Base-by-base conservation (phyloP, 208 protist genomes). In the Leishmania aethiopica region DNA sequence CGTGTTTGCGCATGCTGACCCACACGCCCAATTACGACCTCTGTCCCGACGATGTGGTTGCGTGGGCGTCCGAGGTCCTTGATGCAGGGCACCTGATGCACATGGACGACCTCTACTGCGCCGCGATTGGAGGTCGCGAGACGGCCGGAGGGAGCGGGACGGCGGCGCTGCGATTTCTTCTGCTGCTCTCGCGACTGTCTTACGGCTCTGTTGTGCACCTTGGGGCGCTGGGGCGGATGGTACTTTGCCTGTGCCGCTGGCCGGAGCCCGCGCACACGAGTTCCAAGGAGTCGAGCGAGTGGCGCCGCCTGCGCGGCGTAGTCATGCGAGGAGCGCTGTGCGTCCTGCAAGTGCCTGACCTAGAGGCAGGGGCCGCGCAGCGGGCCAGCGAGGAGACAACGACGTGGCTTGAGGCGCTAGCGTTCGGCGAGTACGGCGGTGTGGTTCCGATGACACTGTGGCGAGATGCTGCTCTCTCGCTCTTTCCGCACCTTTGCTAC, bases 21-120 rank as follows among this genome's bases (percentile, higher is more conserved):
- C 78, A 92, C 74, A 64, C 86, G 19, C 91, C 91, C 25, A 95
- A 93, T 77, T 93, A 91, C 81, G 89, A 95, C 64, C 59, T 93
- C 49, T 79, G 75, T 10, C 73, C 81, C 55, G 42, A 62, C 15
- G 80, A 71, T 25, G 88, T 86, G 49, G 78, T 90, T 28, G 62
- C 28, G 47, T 84, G 91, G 80, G 72, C 76, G 1, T 85, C 80
- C 49, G 78, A 72, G 22, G 47, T 90, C 19, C 55, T 89, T 71
- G 78, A 88, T n/a, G 51, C 69, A 7, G 71, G 49, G 6, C 25
- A 62, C 25, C 64, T 80, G 10, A 35, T 84, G 47, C 28, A 35
- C 37, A 42, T 32, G 25, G 75, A 59, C 19, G 37, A 51, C 11
- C 47, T 51, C 42, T 25, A 53, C 40, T 11, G 45, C 45, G 17